Evolutionary conservation across 1,284 basidiomycete genomes (phyloP).

Genomic region (Pseudozyma sp.): DNA sequence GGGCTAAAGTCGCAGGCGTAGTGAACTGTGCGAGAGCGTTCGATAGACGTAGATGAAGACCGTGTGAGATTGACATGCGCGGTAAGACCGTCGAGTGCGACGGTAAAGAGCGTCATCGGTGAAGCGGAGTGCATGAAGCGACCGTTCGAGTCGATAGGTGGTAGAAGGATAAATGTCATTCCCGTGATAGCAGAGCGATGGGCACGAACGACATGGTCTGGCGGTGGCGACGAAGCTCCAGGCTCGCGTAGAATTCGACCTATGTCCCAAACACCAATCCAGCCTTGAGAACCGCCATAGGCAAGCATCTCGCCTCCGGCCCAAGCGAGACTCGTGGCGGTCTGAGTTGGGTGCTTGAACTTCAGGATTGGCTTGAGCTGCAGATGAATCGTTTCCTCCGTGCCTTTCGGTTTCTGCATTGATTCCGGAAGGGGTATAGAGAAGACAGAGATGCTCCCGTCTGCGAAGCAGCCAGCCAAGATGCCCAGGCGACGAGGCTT

Average conservation of each 20-base stretch:
- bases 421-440: slow-evolving; percentile 34
- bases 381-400: slow-evolving; percentile 12
- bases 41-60: slow-evolving; percentile 5
- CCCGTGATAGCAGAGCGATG: slow-evolving; percentile 31
- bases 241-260: slow-evolving; percentile 19
- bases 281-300: slow-evolving; percentile 36
- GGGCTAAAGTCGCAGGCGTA: slow-evolving; percentile 18
- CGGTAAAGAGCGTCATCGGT: slow-evolving; percentile 20
- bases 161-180: slow-evolving; percentile 30
- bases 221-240: neutral
- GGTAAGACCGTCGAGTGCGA: slow-evolving; percentile 26
- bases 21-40: slow-evolving; percentile 23
- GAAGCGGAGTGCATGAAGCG: neutral
- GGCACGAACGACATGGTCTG: slow-evolving; percentile 20
- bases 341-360: slow-evolving; percentile 21
- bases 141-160: slow-evolving; percentile 16
- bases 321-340: slow-evolving; percentile 37
- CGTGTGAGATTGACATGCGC: slow-evolving; percentile 8
- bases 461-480: slow-evolving; percentile 48
- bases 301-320: slow-evolving; percentile 47
- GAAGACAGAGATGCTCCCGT: slow-evolving; percentile 43
- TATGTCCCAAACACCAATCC: slow-evolving; percentile 41
- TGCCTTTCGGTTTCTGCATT: neutral
- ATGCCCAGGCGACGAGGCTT: slow-evolving; percentile 24
- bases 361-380: slow-evolving; percentile 30